Evolutionary conservation across 2,329 filamentous ascomycete genomes (phyloP).

Genomic region (Aspergillus niger): DNA sequence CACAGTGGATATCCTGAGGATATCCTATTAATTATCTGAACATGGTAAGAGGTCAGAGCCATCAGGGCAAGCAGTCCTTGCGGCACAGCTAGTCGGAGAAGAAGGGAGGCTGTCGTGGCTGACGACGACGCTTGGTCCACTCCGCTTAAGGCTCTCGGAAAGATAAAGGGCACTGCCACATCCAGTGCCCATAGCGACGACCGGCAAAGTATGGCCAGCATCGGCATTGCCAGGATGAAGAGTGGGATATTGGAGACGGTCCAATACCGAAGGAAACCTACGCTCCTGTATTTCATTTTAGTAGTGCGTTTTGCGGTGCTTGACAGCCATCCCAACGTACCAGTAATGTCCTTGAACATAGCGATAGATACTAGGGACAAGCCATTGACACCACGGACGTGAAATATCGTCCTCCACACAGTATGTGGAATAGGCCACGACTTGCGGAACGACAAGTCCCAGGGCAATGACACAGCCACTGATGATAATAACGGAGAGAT

Average conservation of each 20-base stretch:
- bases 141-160: constrained; percentile 16
- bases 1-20: constrained; percentile 86
- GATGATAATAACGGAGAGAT: constrained; percentile 60
- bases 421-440: constrained; percentile 71
- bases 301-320: background rate
- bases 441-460: constrained; percentile 73
- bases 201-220: constrained; percentile 66
- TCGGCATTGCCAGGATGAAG: constrained; percentile 79
- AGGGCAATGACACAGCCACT: constrained; percentile 68
- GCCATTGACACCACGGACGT: constrained; percentile 72
- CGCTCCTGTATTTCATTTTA: constrained; percentile 64
- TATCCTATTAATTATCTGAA: constrained; percentile 89
- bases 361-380: constrained; percentile 83
- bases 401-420: constrained; percentile 51
- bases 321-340: constrained; percentile 53
- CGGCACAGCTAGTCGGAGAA: constrained; percentile 64
- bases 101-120: constrained; percentile 29
- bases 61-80: constrained; percentile 72
- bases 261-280: constrained; percentile 90
- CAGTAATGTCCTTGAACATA: constrained; percentile 92
- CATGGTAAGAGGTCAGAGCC: constrained; percentile 79
- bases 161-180: constrained; percentile 26
- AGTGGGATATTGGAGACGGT: constrained; percentile 80
- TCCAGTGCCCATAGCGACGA: constrained; percentile 59
- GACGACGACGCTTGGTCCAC: constrained; percentile 15